Evolutionary conservation across 306 rosid species (phyloP).

Genomic region (Lupinus albus): DNA sequence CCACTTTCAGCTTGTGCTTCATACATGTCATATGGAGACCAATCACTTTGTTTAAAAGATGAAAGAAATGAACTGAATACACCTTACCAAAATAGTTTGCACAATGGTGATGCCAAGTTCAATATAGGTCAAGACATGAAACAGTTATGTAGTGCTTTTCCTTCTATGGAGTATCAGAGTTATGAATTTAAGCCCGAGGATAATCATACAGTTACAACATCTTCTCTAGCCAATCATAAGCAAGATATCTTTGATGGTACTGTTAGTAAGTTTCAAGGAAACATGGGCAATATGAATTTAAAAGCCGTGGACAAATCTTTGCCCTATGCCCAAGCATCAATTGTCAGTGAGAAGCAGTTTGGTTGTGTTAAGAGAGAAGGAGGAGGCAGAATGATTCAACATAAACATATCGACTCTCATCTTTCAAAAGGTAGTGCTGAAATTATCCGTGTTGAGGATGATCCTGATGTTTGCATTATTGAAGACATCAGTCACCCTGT

Average conservation of each 20-base stretch:
- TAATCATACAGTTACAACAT: conserved; percentile 38
- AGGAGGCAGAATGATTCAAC: conserved; percentile 25
- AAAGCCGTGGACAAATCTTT: conserved; percentile 41
- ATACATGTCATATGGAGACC: conserved; percentile 36
- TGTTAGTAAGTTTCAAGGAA: conserved; percentile 24
- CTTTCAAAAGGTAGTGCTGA: conserved; percentile 50
- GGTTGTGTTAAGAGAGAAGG: conserved; percentile 33
- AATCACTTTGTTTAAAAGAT: conserved; percentile 38
- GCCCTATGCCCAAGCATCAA: conserved; percentile 43
- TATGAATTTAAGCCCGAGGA: conserved; percentile 24
- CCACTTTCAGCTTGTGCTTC: conserved; percentile 26
- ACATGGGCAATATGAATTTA: conserved; percentile 35
- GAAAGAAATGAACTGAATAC: conserved; percentile 48
- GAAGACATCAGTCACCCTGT: conserved; percentile 76
- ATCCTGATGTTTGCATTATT: conserved; percentile 61
- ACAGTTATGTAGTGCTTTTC: conserved; percentile 33
- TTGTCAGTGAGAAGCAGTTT: conserved; percentile 38
- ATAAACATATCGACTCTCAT: conserved; percentile 35
- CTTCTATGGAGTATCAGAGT: conserved; percentile 34
- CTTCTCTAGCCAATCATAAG: conserved; percentile 34
- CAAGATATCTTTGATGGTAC: conserved; percentile 43
- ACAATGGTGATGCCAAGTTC: conserved; percentile 13
- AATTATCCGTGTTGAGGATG: conserved; percentile 54
- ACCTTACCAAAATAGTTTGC: conserved; percentile 33
- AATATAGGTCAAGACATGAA: conserved; percentile 32